Percentiles rank a stretch among this genome's conserved stretches.
These are phyloP conservation scores for Plectosphaerella cucumerina DNA, from an alignment of 2,329 filamentous ascomycete genomes.

Conservation along the genomic window DNA sequence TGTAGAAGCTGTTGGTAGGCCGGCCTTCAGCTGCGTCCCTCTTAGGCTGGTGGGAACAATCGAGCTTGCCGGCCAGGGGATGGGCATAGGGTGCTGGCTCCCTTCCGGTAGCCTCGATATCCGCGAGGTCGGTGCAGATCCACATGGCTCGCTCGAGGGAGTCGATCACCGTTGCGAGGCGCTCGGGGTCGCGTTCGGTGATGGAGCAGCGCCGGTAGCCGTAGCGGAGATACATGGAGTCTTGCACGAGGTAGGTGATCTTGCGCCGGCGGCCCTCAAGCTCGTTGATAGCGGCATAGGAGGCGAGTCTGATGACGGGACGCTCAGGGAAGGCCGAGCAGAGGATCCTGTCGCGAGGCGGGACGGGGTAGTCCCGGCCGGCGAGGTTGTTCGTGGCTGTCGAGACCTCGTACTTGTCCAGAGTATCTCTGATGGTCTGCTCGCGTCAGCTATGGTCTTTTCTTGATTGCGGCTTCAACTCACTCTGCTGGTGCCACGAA, in stretches of 20 bases:
- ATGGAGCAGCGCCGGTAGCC: background rate
- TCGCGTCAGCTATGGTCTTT: background rate
- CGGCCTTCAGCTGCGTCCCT: background rate
- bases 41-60: too few relatives aligned
- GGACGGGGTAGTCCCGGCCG: conserved; percentile 1
- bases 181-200: background rate
- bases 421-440: background rate
- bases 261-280: conserved; percentile 9
- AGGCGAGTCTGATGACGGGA: conserved; percentile 5
- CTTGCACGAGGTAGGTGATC: conserved; percentile 8
- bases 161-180: background rate
- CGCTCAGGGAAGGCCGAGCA: conserved; percentile 9
- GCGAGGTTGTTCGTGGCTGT: conserved; percentile 6
- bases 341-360: conserved; percentile 7
- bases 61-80: background rate
- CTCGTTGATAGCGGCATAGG: conserved; percentile 8
- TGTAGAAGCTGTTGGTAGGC: background rate
- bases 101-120: conserved; percentile 8
- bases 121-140: conserved; percentile 8
- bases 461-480: background rate
- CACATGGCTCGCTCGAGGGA: conserved; percentile 8
- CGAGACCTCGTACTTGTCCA: conserved; percentile 10
- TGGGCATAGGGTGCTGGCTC: background rate
- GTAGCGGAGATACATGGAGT: conserved; percentile 3
- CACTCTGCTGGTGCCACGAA: background rate